Evolutionary conservation across 305 asterid species (phyloP).

Genomic region (Vinca major): DNA sequence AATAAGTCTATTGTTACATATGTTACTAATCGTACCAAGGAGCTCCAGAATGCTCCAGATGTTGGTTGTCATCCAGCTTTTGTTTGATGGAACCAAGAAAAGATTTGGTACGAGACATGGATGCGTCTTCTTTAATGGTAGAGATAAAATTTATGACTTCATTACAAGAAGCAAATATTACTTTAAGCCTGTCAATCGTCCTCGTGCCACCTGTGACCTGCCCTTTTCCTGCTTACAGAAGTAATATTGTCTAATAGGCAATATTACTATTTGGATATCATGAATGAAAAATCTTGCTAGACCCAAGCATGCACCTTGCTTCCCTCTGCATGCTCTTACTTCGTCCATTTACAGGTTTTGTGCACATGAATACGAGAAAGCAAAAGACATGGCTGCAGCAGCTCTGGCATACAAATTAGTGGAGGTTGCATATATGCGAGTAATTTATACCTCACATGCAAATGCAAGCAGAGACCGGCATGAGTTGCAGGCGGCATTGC

Average conservation of each 20-base stretch:
- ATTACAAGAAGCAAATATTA: background rate
- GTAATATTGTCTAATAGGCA: background rate
- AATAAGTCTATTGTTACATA: background rate
- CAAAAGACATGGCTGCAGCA: slow-evolving; percentile 85
- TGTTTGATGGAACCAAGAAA: background rate
- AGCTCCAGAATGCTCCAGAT: background rate
- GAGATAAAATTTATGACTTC: background rate
- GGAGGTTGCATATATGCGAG: slow-evolving; percentile 88
- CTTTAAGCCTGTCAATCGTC: background rate
- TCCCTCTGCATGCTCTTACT: slow-evolving; percentile 22
- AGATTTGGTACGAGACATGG: background rate
- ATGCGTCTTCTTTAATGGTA: background rate
- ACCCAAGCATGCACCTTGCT: background rate
- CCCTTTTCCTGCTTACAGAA: background rate
- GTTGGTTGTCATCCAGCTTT: background rate
- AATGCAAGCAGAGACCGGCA: slow-evolving; percentile 56
- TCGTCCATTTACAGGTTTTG: slow-evolving; percentile 46
- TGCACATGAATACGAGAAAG: slow-evolving; percentile 83
- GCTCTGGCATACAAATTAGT: slow-evolving; percentile 91
- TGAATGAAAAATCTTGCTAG: background rate
- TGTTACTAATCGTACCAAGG: background rate
- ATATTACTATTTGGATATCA: background rate
- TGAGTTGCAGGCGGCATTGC: slow-evolving; percentile 64
- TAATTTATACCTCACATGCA: slow-evolving; percentile 59
- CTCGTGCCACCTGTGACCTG: background rate